These are phyloP conservation scores for Emmonsiellopsis sp. DNA, from an alignment of 2,329 filamentous ascomycete genomes.

Conservation along the genomic window DNA sequence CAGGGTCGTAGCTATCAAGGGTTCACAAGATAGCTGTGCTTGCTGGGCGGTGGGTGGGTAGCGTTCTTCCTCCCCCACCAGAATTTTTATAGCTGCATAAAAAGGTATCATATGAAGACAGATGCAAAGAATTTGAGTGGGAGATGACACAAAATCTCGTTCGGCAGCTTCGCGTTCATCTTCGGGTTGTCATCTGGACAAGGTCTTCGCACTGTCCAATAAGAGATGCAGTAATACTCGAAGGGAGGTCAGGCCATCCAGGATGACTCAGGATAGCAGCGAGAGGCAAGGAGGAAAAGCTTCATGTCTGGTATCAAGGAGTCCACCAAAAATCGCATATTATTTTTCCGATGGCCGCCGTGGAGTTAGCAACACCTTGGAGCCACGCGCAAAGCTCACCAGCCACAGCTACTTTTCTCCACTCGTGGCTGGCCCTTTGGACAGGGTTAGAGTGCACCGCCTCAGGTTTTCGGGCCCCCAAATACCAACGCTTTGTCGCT, in stretches of 20 bases:
- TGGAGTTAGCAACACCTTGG: not conserved
- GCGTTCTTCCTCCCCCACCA: not conserved
- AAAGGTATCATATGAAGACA: not conserved
- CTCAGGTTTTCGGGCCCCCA: not conserved
- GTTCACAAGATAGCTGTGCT: not conserved
- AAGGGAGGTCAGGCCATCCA: not conserved
- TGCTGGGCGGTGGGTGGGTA: not conserved
- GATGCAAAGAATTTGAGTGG: not conserved
- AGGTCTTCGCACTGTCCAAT: conserved; percentile 5
- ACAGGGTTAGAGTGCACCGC: not conserved
- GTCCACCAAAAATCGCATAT: too few relatives aligned
- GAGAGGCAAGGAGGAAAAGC: not conserved
- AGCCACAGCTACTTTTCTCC: not conserved
- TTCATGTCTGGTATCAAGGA: not conserved
- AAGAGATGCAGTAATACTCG: not conserved
- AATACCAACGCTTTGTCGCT: not conserved
- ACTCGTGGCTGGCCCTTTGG: not conserved
- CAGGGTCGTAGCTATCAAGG: not conserved
- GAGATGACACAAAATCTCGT: not conserved
- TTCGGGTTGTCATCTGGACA: conserved; percentile 1
- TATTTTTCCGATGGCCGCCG: not conserved
- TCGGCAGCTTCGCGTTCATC: not conserved
- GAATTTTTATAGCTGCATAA: not conserved
- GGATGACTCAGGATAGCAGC: not conserved
- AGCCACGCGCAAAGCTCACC: not conserved